Percentiles rank a stretch among this genome's conserved stretches.
phyloP scores from a whole-genome alignment of 2,329 filamentous ascomycete genomes.

The Macrophomina phaseolina region DNA sequence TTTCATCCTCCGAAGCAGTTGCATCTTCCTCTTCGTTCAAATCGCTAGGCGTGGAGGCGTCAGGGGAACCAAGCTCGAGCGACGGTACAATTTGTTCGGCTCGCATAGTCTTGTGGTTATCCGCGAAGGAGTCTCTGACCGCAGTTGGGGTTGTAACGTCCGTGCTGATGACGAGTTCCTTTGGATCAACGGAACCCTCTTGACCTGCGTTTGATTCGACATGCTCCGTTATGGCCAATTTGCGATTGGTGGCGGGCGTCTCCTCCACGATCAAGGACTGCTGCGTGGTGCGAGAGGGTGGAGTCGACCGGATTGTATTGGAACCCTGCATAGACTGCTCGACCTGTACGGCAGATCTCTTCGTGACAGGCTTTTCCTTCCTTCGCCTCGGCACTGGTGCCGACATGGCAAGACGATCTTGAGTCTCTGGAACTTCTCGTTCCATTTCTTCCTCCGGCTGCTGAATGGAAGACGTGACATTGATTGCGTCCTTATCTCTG shows the following conservation, averaged over 20 bases:
- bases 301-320: neutral
- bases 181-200: neutral
- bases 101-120: neutral
- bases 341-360: conserved; percentile 3
- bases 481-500: neutral
- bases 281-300: neutral
- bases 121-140: conserved; percentile 5
- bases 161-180: neutral
- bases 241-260: conserved; percentile 8
- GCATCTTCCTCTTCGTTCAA: neutral
- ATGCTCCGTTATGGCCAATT: neutral
- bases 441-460: neutral
- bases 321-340: conserved; percentile 20
- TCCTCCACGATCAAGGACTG: conserved; percentile 10
- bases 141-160: conserved; percentile 1
- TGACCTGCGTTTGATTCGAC: neutral
- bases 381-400: neutral
- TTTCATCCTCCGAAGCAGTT: neutral
- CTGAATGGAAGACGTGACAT: conserved; percentile 10
- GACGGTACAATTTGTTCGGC: neutral
- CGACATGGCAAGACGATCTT: neutral
- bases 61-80: neutral
- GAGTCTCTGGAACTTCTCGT: conserved; percentile 6
- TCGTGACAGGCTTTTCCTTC: neutral
- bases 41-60: neutral